These are phyloP conservation scores for Phytopythium helicoides DNA, from an alignment of 352 stramenopile genomes.

Conservation along the genomic window DNA sequence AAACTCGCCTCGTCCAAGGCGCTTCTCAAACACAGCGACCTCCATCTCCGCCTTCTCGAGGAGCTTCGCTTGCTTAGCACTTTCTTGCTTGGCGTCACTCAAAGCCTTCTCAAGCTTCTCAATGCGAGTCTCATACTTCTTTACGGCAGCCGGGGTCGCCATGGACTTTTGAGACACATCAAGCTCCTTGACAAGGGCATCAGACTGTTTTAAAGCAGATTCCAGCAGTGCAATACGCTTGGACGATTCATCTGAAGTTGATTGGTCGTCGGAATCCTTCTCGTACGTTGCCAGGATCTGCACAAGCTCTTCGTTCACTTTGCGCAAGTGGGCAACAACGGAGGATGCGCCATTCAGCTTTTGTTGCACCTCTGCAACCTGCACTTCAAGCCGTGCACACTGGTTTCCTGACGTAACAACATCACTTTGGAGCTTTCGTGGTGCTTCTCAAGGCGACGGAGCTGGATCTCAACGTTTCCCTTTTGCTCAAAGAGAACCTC, in stretches of 20 bases:
- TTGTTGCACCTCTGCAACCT: constrained; percentile 40
- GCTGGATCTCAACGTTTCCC: constrained; percentile 44
- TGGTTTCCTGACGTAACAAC: constrained; percentile 42
- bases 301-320: constrained; percentile 57
- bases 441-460: constrained; percentile 44
- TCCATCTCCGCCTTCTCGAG: constrained; percentile 68
- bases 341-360: constrained; percentile 34
- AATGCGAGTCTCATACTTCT: constrained; percentile 49
- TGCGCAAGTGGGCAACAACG: constrained; percentile 40
- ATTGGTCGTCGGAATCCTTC: constrained; percentile 40
- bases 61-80: constrained; percentile 46
- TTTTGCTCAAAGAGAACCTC: constrained; percentile 63
- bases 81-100: constrained; percentile 36
- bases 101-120: constrained; percentile 47
- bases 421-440: constrained; percentile 49
- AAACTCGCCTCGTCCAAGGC: constrained; percentile 71
- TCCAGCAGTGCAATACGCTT: constrained; percentile 3
- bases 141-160: constrained; percentile 34
- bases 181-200: constrained; percentile 35
- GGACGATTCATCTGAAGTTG: constrained; percentile 17
- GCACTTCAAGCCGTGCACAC: constrained; percentile 44
- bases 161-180: constrained; percentile 1
- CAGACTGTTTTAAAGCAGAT: constrained; percentile 6
- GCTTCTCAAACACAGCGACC: constrained; percentile 64
- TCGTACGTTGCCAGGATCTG: constrained; percentile 65